Conservation (phyloP, 768 basidiomycete genomes). For the Thelephora ganbajun region DNA sequence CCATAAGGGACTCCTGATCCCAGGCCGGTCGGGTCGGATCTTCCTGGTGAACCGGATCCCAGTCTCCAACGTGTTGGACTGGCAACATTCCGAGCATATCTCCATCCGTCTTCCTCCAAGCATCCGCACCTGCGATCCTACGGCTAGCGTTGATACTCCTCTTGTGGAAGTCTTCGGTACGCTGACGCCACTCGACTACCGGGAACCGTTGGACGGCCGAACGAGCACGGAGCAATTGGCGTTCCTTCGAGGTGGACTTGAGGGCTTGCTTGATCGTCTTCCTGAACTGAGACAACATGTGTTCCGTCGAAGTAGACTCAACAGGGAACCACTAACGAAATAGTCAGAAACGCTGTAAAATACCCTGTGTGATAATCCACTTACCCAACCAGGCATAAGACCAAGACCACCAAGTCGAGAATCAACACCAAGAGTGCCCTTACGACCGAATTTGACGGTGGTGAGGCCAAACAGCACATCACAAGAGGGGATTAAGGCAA, state of each 20-base stretch:
- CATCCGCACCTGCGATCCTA: slow-evolving; percentile 48
- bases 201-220: slow-evolving; percentile 96
- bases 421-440: slow-evolving; percentile 92
- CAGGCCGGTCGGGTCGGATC: slow-evolving; percentile 63
- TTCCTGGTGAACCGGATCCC: slow-evolving; percentile 57
- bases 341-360: neutral
- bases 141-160: slow-evolving; percentile 71
- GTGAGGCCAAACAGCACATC: slow-evolving; percentile 95
- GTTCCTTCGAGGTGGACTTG: slow-evolving; percentile 82
- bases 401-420: slow-evolving; percentile 89
- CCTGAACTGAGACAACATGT: slow-evolving; percentile 88
- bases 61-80: slow-evolving; percentile 61
- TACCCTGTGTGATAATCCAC: slow-evolving; percentile 16
- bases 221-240: slow-evolving; percentile 83
- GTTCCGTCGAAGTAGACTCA: slow-evolving; percentile 81
- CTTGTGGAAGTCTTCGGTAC: slow-evolving; percentile 88
- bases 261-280: slow-evolving; percentile 93
- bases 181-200: slow-evolving; percentile 94
- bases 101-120: slow-evolving; percentile 64
- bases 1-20: slow-evolving; percentile 47
- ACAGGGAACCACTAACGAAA: slow-evolving; percentile 83
- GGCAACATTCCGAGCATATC: slow-evolving; percentile 16
- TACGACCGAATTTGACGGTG: slow-evolving; percentile 91
- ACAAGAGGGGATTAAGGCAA: slow-evolving; percentile 88
- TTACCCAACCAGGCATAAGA: slow-evolving; percentile 94